Evolutionary conservation across 2,329 filamentous ascomycete genomes (phyloP), one percentile per base, ranked within the genome.

Genomic region (Lasiodiplodia theobromae): DNA sequence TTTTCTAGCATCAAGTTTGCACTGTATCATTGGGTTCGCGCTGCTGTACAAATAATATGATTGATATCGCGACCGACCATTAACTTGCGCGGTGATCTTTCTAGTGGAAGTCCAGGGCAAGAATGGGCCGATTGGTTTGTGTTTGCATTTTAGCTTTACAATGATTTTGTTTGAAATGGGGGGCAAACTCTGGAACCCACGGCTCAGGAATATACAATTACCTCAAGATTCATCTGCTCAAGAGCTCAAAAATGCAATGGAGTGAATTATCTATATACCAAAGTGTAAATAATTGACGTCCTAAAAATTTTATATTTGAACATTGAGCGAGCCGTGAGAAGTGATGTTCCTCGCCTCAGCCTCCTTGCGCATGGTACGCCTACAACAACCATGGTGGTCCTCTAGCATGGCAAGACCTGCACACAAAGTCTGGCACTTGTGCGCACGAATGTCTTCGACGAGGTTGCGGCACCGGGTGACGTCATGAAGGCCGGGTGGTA

Each of bases 261-360:
- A 10, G 10, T 10, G 8, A 34, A 10, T 34, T 34, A 34, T 34
- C 8, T 47, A 21, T 21, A 0, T 2, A 3, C 8, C 11, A 3
- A 11, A 21, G 2, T n/a, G 21, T 21, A 6, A 47, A 3, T 14
- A 21, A 21, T 6, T 47, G 0, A 21, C 3, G 3, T 0, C 0
- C 2, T 8, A 2, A 21, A 47, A 11, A 1, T 11, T 21, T 3
- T 21, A 8, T n/a, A n/a, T 10, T 5, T 18, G 7, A 8, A 10
- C 6, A 10, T 47, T 21, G 5, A 10, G 44, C 44, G 44, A 3
- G n/a, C n/a, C 2, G n/a, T 21, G 44, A 47, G 44, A 47, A 47
- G 44, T 47, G 44, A 47, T 18, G 40, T 6, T n/a, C 8, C 18
- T 47, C 12, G 38, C 18, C 18, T 47, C 18, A 1, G 16, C 40